These are phyloP conservation scores for Aspergillus sp. DNA, from an alignment of 2,329 filamentous ascomycete genomes.

Conservation along the genomic window DNA sequence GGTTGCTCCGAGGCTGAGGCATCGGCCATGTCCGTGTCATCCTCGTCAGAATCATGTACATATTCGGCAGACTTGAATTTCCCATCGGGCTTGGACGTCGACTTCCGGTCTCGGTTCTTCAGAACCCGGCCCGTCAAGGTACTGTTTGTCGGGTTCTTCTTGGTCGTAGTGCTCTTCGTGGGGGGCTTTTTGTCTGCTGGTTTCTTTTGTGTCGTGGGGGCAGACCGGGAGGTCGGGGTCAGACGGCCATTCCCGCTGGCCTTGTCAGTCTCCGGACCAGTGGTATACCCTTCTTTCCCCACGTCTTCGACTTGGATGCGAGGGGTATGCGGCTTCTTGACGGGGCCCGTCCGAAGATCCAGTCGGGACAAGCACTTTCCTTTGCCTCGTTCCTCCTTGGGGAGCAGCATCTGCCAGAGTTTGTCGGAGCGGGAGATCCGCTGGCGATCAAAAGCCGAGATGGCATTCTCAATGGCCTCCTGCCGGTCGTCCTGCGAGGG, in stretches of 20 bases:
- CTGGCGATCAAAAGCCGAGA: constrained; percentile 62
- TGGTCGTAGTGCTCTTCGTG: constrained; percentile 4
- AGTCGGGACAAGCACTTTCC: constrained; percentile 60
- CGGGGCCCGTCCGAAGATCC: constrained; percentile 46
- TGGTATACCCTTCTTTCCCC: constrained; percentile 32
- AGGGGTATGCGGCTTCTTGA: constrained; percentile 37
- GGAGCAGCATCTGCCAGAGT: constrained; percentile 61
- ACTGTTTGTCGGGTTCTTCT: constrained; percentile 50
- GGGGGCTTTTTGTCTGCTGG: constrained; percentile 30
- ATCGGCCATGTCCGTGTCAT: constrained; percentile 43
- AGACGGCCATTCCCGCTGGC: constrained; percentile 20
- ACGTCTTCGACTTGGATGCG: constrained; percentile 38
- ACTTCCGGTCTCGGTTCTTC: constrained; percentile 45
- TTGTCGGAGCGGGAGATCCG: constrained; percentile 59
- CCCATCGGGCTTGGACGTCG: constrained; percentile 36
- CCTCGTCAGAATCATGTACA: constrained; percentile 52
- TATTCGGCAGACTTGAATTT: constrained; percentile 55
- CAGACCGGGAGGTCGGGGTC: constrained; percentile 29
- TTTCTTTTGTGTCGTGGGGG: constrained; percentile 31
- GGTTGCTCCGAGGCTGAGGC: constrained; percentile 21
- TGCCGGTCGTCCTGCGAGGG: constrained; percentile 54
- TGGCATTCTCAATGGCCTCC: constrained; percentile 60
- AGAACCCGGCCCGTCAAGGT: constrained; percentile 43
- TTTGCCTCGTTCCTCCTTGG: constrained; percentile 59
- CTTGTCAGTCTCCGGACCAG: constrained; percentile 38